Conservation (phyloP, 179 eudicot genomes). For the Beta corolliflora region DNA sequence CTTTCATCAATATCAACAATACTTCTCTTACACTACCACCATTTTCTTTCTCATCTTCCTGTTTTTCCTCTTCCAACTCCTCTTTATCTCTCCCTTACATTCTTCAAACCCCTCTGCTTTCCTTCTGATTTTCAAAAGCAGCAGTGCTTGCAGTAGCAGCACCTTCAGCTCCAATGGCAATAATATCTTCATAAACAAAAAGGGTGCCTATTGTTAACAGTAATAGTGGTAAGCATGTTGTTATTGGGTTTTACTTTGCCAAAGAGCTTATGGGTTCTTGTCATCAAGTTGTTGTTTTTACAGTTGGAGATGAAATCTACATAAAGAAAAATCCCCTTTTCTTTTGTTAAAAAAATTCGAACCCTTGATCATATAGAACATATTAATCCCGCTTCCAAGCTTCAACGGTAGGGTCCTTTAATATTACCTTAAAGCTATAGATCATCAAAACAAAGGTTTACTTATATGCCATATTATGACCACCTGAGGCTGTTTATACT, state of each 20-base stretch:
- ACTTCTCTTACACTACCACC: no score
- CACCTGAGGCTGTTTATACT: no score
- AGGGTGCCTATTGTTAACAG: slow-evolving; percentile 76
- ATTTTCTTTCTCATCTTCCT: no score
- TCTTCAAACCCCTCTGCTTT: slow-evolving; percentile 23
- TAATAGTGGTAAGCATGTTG: slow-evolving; percentile 90
- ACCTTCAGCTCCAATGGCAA: slow-evolving; percentile 29
- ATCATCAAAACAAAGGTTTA: no score
- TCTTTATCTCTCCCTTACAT: slow-evolving; percentile 27
- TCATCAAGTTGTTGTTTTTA: slow-evolving; percentile 76
- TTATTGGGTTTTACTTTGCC: slow-evolving; percentile 92
- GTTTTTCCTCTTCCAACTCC: no score
- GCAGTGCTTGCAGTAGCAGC: not conserved
- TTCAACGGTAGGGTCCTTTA: no score
- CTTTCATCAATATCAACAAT: no score
- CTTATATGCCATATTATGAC: no score
- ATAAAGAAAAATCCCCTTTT: slow-evolving; percentile 98
- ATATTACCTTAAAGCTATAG: no score
- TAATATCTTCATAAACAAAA: slow-evolving; percentile 42
- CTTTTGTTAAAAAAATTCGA: not conserved
- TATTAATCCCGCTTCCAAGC: no score
- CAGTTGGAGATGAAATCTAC: slow-evolving; percentile 84
- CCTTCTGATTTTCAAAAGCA: slow-evolving; percentile 19
- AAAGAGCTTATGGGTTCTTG: slow-evolving; percentile 79
- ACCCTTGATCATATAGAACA: no score